These are phyloP conservation scores for Albugo candida DNA, from an alignment of 352 stramenopile species.

Conservation along the genomic window DNA sequence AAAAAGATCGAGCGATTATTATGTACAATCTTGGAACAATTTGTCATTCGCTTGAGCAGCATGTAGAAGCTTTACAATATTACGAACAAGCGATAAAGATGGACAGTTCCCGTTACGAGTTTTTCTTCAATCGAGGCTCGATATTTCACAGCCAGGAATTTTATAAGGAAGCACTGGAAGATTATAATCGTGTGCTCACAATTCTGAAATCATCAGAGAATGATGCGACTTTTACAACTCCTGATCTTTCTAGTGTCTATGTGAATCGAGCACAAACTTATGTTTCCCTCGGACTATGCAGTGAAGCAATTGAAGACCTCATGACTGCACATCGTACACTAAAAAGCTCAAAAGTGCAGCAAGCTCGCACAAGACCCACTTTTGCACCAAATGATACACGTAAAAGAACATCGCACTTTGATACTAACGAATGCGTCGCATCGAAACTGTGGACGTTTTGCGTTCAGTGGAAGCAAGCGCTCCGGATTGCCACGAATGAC, in stretches of 20 bases:
- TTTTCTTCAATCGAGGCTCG: conserved; percentile 35
- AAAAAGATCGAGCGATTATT: conserved; percentile 12
- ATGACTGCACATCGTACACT: conserved; percentile 6
- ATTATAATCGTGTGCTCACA: conserved; percentile 25
- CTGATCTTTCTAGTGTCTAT: too few relatives aligned
- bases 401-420: neutral
- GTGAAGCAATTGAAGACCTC: conserved; percentile 18
- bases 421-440: conserved; percentile 12
- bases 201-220: conserved; percentile 2
- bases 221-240: too few relatives aligned
- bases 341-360: neutral
- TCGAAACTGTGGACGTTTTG: conserved; percentile 21
- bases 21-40: conserved; percentile 28
- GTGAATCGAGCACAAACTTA: conserved; percentile 36
- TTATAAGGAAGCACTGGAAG: conserved; percentile 24
- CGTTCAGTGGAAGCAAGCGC: conserved; percentile 20
- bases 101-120: conserved; percentile 17
- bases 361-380: neutral
- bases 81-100: conserved; percentile 29
- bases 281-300: conserved; percentile 28
- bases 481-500: conserved; percentile 28
- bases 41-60: conserved; percentile 18
- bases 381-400: neutral
- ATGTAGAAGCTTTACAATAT: conserved; percentile 23
- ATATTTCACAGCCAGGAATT: conserved; percentile 33